Conservation (phyloP, 352 stramenopile species). For the Globisporangium okanoganense region DNA sequence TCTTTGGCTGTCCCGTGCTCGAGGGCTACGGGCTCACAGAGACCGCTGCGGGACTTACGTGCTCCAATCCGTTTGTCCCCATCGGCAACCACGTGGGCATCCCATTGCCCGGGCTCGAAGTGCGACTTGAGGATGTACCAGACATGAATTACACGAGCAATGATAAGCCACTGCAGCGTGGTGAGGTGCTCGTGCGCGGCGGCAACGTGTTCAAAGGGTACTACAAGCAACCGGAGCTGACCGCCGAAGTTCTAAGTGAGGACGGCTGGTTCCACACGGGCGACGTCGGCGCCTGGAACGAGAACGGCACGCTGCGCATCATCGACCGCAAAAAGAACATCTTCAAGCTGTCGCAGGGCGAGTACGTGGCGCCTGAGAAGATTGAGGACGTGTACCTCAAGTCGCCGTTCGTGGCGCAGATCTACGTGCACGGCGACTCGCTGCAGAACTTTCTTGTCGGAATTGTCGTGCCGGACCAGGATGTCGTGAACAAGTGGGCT, state of each 20-base stretch:
- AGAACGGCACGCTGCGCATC: conserved; percentile 83
- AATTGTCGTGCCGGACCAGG: background rate
- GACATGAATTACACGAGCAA: conserved; percentile 4
- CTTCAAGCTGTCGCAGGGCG: conserved; percentile 90
- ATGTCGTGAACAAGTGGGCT: background rate
- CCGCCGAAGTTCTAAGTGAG: background rate
- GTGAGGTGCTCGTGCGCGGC: conserved; percentile 1
- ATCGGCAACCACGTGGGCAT: conserved; percentile 6
- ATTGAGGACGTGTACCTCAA: conserved; percentile 87
- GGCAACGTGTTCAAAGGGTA: conserved; percentile 4
- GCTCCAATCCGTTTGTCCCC: background rate
- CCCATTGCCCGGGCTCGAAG: background rate
- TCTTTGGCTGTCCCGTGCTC: conserved; percentile 85
- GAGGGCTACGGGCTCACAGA: conserved; percentile 96
- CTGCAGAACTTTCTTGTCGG: conserved; percentile 5
- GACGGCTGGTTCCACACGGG: conserved; percentile 90
- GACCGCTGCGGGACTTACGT: conserved; percentile 76
- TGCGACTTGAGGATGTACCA: background rate
- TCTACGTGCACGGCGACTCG: conserved; percentile 5
- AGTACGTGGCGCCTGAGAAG: conserved; percentile 95
- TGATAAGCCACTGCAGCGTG: background rate
- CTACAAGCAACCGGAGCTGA: conserved; percentile 4
- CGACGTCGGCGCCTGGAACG: no score
- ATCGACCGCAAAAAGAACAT: conserved; percentile 91
- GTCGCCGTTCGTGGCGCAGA: conserved; percentile 2